These are phyloP conservation scores for Diaporthe australafricana DNA, from an alignment of 2,329 filamentous ascomycete genomes.

Conservation along the genomic window DNA sequence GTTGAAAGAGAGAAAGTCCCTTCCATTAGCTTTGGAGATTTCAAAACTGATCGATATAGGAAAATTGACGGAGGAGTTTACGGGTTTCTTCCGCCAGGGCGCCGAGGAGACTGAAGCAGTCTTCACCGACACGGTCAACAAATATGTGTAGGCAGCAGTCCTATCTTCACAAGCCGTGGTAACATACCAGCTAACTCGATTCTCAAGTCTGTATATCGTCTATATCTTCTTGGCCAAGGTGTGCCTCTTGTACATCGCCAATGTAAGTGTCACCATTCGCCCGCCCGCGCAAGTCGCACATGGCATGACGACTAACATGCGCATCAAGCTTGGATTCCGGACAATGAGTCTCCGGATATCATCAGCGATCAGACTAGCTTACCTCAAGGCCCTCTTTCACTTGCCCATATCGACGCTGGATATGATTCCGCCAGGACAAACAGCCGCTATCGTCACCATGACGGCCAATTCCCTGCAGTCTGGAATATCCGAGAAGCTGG, in stretches of 20 bases:
- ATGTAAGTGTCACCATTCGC: slow-evolving; percentile 39
- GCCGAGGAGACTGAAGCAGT: slow-evolving; percentile 42
- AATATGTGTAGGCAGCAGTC: slow-evolving; percentile 44
- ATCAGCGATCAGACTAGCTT: slow-evolving; percentile 70
- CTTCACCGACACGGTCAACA: slow-evolving; percentile 44
- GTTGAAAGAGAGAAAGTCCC: slow-evolving; percentile 33
- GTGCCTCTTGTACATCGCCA: slow-evolving; percentile 64
- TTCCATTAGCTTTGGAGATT: slow-evolving; percentile 44
- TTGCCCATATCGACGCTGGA: slow-evolving; percentile 77
- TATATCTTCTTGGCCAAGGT: slow-evolving; percentile 77
- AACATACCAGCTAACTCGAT: slow-evolving; percentile 46
- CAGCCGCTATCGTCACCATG: slow-evolving; percentile 71
- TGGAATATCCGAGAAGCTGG: slow-evolving; percentile 72
- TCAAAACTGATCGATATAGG: slow-evolving; percentile 35
- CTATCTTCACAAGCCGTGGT: too few species aligned
- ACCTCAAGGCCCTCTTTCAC: slow-evolving; percentile 71
- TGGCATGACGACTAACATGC: slow-evolving; percentile 66
- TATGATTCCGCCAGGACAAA: slow-evolving; percentile 65
- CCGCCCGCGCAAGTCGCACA: slow-evolving; percentile 57
- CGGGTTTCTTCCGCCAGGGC: slow-evolving; percentile 43
- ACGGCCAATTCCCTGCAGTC: slow-evolving; percentile 71
- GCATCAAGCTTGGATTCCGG: slow-evolving; percentile 61
- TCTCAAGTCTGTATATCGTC: slow-evolving; percentile 71
- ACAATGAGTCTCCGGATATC: slow-evolving; percentile 71
- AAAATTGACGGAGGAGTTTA: slow-evolving; percentile 47